Evolutionary conservation across 768 basidiomycete species (phyloP), one percentile per base, ranked within the genome.

Genomic region (Galerina marginata): DNA sequence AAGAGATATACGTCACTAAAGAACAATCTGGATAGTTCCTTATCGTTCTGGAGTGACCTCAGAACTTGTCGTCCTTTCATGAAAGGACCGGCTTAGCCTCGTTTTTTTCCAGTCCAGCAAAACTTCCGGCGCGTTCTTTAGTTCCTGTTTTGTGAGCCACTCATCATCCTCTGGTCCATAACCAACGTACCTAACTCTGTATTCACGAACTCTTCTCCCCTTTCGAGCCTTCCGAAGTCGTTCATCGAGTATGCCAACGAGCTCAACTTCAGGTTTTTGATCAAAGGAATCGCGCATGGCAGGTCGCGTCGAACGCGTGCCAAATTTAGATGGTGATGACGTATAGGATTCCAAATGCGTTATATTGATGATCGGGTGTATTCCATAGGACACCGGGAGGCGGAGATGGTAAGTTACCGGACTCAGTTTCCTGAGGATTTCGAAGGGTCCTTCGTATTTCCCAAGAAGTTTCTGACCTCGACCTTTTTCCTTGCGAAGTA

Each of bases 291-390:
- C 50, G 4, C 54, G 46, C 6, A 25, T 42, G 9, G 48, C 16
- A 10, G 36, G n/a, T 10, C 20, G 45, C 1, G 6, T 39, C 0
- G 65, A 50, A 2, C 69, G 52, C 4, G 62, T 45, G 7, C 69
- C 68, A n/a, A 72, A 64, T 33, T 65, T 60, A 11, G 54, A 5
- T n/a, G 72, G 70, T 3, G 71, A 73, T 20, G 2, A 0, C 0
- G 51, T 25, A 46, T 75, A 75, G 11, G 26, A 47, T 54, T 74
- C 69, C 4, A 77, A 62, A 48, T 77, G 76, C 0, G 65, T 65
- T 5, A 77, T 74, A 45, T 75, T 76, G 2, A 78, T 39, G 4
- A 77, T 64, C 4, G 73, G 72, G 56, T 76, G 72, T 2, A 71
- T 75, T 2, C 65, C 58, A 59, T 73, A 72, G 0, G 70, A 69